Conservation (phyloP, 148 eudicot species). For the Rhododendron griersonianum region DNA sequence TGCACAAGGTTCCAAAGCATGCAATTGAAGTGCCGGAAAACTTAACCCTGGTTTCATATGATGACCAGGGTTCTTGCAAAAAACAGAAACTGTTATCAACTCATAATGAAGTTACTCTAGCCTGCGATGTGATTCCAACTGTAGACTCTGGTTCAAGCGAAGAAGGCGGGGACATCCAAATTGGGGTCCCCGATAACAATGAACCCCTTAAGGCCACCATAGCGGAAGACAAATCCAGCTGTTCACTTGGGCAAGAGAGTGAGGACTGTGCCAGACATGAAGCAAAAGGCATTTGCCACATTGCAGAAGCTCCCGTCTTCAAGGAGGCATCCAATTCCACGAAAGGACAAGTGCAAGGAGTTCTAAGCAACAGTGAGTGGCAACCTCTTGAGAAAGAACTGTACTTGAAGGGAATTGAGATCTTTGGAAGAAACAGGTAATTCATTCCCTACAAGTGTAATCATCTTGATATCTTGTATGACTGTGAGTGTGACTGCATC, state of each 20-base stretch:
- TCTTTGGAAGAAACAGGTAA: conserved; percentile 93
- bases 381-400: conserved; percentile 82
- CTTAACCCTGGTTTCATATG: conserved; percentile 15
- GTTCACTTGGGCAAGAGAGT: conserved; percentile 1
- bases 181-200: conserved; percentile 1
- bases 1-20: conserved; percentile 27
- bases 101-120: conserved; percentile 8
- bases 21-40: conserved; percentile 16
- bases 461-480: not conserved
- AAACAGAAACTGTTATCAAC: conserved; percentile 32
- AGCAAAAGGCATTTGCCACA: conserved; percentile 15
- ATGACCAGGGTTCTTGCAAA: conserved; percentile 26
- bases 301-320: conserved; percentile 14
- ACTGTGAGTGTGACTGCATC: not conserved
- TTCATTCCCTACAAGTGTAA: not conserved
- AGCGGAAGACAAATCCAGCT: conserved; percentile 7
- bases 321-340: conserved; percentile 26
- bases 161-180: conserved; percentile 8
- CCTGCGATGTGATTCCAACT: conserved; percentile 15
- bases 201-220: conserved; percentile 11
- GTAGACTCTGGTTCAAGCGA: conserved; percentile 17
- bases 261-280: conserved; percentile 22
- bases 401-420: conserved; percentile 74
- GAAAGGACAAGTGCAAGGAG: conserved; percentile 18
- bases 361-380: conserved; percentile 44